A percentile compares a stretch with the other conserved stretches of the same genome.
These are phyloP conservation scores for Gaeumannomyces tritici DNA, from an alignment of 2,329 filamentous ascomycete genomes.

Conservation along the genomic window DNA sequence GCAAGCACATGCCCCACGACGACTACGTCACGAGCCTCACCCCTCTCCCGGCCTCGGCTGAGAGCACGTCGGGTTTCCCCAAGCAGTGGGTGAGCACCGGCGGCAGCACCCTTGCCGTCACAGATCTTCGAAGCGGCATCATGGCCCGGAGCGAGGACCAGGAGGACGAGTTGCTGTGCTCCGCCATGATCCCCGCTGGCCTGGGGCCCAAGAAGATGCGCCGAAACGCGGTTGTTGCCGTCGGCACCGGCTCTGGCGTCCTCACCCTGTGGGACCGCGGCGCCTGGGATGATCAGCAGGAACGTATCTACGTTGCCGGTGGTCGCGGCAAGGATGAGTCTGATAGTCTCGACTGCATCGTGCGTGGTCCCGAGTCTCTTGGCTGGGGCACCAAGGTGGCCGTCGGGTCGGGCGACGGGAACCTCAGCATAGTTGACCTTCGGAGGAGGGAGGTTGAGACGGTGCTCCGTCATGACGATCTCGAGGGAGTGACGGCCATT, in stretches of 20 bases:
- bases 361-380: conserved; percentile 60
- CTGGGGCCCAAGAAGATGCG: conserved; percentile 56
- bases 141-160: conserved; percentile 88
- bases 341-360: conserved; percentile 74
- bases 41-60: conserved; percentile 67
- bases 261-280: conserved; percentile 91
- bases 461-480: conserved; percentile 68
- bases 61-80: conserved; percentile 78
- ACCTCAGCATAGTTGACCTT: conserved; percentile 66
- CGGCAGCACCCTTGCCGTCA: conserved; percentile 81
- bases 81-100: conserved; percentile 96
- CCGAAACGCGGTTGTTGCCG: conserved; percentile 67
- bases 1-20: conserved; percentile 78
- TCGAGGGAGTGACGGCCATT: conserved; percentile 75
- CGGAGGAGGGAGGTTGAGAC: conserved; percentile 61
- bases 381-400: conserved; percentile 63
- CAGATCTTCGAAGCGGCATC: conserved; percentile 78
- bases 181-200: conserved; percentile 61
- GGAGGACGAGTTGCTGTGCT: conserved; percentile 84
- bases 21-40: conserved; percentile 89
- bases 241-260: conserved; percentile 67
- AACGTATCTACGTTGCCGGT: conserved; percentile 68
- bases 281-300: conserved; percentile 90
- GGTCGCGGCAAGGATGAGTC: conserved; percentile 43
- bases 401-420: conserved; percentile 74